These are phyloP conservation scores for Pigoraptor vietnamica DNA, from an alignment of 78 protist species.

Conservation along the genomic window DNA sequence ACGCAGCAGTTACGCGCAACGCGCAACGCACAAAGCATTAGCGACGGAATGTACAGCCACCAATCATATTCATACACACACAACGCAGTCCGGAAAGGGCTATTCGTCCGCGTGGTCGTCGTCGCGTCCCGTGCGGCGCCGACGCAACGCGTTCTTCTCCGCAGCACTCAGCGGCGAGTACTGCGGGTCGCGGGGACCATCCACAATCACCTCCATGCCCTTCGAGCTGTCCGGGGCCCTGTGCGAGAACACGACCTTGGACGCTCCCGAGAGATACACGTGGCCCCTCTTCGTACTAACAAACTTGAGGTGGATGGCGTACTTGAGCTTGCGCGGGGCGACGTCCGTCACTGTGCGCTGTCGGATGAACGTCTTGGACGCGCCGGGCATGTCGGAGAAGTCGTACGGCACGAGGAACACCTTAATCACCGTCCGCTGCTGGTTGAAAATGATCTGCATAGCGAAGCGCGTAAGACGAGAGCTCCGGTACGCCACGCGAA, in stretches of 20 bases:
- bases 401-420: not conserved
- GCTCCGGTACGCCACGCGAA: not conserved
- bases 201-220: not conserved
- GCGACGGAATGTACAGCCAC: no score
- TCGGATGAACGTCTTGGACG: not conserved
- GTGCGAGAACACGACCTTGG: not conserved
- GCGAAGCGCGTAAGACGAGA: not conserved
- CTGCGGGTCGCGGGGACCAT: not conserved
- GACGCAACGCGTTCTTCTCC: not conserved
- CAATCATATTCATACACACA: no score
- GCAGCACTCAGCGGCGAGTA: not conserved
- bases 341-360: not conserved
- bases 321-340: not conserved
- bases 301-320: not conserved
- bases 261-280: not conserved
- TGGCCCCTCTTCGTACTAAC: not conserved
- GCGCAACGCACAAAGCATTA: no score
- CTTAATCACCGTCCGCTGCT: not conserved
- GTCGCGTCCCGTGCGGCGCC: not conserved
- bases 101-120: no score
- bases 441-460: not conserved
- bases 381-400: not conserved
- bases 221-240: not conserved
- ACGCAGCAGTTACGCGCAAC: no score
- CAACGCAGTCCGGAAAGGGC: no score